Conservation (phyloP, 208 protist species). For the Hexamita inflata region DNA sequence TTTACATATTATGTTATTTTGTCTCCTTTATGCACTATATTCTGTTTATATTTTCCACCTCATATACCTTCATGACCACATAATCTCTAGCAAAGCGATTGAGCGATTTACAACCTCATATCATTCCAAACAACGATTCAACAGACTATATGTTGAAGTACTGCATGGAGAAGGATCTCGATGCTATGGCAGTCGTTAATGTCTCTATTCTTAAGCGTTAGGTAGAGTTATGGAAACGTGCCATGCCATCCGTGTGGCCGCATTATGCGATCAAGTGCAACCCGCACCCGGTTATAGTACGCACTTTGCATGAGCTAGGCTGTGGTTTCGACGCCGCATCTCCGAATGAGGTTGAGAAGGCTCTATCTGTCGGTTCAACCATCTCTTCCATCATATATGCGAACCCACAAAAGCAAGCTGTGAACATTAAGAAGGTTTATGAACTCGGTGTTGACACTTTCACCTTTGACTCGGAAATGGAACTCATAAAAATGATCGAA, state of each 20-base stretch:
- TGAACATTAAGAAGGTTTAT: conserved; percentile 50
- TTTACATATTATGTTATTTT: too few species aligned
- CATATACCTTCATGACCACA: too few species aligned
- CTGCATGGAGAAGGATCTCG: too few species aligned
- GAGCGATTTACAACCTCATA: too few species aligned
- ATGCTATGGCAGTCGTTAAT: too few species aligned
- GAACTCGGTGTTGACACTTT: conserved; percentile 46
- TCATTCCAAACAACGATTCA: too few species aligned
- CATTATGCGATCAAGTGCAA: conserved; percentile 58
- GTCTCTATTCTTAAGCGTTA: background rate
- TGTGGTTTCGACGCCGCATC: conserved; percentile 61
- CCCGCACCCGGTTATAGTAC: conserved; percentile 52
- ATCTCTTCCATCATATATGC: conserved; percentile 59
- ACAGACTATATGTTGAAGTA: too few species aligned
- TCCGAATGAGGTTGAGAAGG: conserved; percentile 53
- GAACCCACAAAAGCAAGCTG: conserved; percentile 62
- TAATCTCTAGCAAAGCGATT: too few species aligned
- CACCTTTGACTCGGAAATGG: conserved; percentile 60
- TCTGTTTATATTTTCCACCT: too few species aligned
- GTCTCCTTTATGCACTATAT: too few species aligned
- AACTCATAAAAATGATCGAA: conserved; percentile 49
- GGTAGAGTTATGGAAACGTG: background rate
- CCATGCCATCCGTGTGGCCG: conserved; percentile 2
- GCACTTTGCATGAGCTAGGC: conserved; percentile 48
- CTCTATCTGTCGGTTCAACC: conserved; percentile 48